Conservation (phyloP, 129 eudicot genomes). For the Rutidosis leptorrhynchoides region DNA sequence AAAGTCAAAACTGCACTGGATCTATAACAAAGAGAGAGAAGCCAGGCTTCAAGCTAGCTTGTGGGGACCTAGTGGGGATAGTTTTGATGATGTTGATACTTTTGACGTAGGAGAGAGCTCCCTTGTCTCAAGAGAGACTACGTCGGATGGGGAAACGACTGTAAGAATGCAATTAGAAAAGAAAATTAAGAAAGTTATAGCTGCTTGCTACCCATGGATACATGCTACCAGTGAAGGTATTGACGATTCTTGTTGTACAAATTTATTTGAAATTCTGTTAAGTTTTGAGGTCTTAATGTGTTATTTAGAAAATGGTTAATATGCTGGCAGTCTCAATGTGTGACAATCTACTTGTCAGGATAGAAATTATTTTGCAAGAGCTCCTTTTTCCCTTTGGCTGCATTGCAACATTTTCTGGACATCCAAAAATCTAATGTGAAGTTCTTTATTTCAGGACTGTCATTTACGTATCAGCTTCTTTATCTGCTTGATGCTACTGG, state of each 20-base stretch:
- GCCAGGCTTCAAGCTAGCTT: conserved; percentile 93
- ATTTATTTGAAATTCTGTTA: too few relatives aligned
- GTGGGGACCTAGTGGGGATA: conserved; percentile 78
- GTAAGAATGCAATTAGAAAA: conserved; percentile 45
- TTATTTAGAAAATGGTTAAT: not conserved
- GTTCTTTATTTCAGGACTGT: conserved; percentile 69
- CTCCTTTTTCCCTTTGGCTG: conserved; percentile 19
- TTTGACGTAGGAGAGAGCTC: conserved; percentile 45
- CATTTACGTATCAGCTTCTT: conserved; percentile 89
- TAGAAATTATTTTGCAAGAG: too few relatives aligned
- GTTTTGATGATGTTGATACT: conserved; percentile 52
- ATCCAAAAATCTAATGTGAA: too few relatives aligned
- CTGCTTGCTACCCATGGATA: conserved; percentile 88
- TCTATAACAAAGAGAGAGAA: conserved; percentile 87
- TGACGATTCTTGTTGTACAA: too few relatives aligned
- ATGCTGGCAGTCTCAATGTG: too few relatives aligned
- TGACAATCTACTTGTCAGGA: too few relatives aligned
- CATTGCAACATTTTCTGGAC: too few relatives aligned
- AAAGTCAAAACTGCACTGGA: conserved; percentile 79
- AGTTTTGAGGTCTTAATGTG: too few relatives aligned
- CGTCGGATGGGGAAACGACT: conserved; percentile 44
- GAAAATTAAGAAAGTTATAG: conserved; percentile 57
- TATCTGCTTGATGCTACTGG: conserved; percentile 97
- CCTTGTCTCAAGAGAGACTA: conserved; percentile 47
- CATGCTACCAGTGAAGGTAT: conserved; percentile 97